Evolutionary conservation across 345 rosid genomes (phyloP).

Genomic region (Garcia nutans): DNA sequence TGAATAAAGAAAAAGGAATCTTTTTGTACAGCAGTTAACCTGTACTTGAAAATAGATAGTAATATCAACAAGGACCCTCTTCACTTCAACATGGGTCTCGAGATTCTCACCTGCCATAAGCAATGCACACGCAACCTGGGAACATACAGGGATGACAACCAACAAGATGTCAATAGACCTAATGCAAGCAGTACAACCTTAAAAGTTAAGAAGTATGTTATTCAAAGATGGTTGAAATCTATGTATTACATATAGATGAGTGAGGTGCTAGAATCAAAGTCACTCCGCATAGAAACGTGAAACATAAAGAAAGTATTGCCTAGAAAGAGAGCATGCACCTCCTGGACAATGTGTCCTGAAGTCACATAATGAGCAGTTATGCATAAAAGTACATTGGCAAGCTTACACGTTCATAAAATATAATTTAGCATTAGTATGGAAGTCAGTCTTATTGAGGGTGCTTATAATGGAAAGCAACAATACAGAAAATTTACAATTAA

Average conservation of each 20-base stretch:
- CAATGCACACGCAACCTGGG: conserved; percentile 85
- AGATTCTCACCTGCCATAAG: conserved; percentile 69
- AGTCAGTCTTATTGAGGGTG: background rate
- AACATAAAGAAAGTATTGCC: background rate
- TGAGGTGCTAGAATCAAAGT: too few species aligned
- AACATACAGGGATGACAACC: background rate
- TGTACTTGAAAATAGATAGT: conserved; percentile 84
- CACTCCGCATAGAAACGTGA: background rate
- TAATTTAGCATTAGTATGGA: background rate
- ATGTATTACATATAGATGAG: background rate
- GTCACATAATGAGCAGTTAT: background rate
- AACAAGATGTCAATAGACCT: background rate
- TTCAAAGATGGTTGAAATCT: background rate
- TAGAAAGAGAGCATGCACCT: too few species aligned
- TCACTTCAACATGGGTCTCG: conserved; percentile 58
- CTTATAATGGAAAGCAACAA: background rate
- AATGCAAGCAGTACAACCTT: too few species aligned
- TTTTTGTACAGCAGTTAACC: conserved; percentile 32
- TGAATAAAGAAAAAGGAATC: background rate
- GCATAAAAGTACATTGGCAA: background rate
- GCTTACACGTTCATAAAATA: background rate
- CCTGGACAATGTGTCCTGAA: background rate
- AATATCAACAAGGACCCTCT: conserved; percentile 68
- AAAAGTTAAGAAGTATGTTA: background rate
- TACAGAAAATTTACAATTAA: background rate